Evolutionary conservation across 768 basidiomycete species (phyloP), one percentile per base, ranked within the genome.

Genomic region (Cubamyces sp.): DNA sequence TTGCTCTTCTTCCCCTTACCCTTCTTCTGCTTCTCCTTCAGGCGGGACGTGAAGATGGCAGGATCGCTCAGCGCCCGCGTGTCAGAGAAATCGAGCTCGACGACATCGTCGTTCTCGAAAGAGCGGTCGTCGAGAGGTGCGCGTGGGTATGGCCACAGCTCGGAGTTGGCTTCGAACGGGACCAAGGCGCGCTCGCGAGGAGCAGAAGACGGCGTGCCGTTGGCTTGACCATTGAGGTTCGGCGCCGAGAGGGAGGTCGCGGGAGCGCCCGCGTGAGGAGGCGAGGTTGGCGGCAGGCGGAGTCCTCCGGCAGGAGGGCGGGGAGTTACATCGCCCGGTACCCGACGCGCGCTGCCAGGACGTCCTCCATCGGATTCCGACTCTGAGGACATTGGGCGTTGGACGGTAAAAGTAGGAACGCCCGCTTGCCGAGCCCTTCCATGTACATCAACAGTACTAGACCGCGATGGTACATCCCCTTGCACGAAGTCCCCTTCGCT

Each of bases 61-160:
- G 84, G 83, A 65, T 91, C 86, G 69, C 88, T 90, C 68, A 92
- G 72, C 21, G 87, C 85, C 60, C 87, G 86, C 45, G 82, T 91
- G 57, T 91, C 90, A 5, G 81, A 80, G 68, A 90, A 92, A 70
- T 89, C 87, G 53, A 92, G 83, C 71, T 91, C 90, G 11, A 91
- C 81, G 25, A 92, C 83, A 57, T 88, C 89, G n/a, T 79, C 78
- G 11, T 70, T 69, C 3, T 75, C 76, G 75, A 54, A 55, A 16
- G 69, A 62, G 25, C 69, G 69, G 59, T 79, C 78, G 58, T 79
- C 75, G 49, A 78, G 74, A 12, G 79, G 78, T 4, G 75, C 75
- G 41, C 81, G 84, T 0, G 84, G 81, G 68, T 88, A 88, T 4
- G 90, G 87, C 89, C 88, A 91, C 16, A 90, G 76, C 37, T 88